These are phyloP conservation scores for Fusarium succisae DNA, from an alignment of 2,329 filamentous ascomycete genomes.

Conservation along the genomic window DNA sequence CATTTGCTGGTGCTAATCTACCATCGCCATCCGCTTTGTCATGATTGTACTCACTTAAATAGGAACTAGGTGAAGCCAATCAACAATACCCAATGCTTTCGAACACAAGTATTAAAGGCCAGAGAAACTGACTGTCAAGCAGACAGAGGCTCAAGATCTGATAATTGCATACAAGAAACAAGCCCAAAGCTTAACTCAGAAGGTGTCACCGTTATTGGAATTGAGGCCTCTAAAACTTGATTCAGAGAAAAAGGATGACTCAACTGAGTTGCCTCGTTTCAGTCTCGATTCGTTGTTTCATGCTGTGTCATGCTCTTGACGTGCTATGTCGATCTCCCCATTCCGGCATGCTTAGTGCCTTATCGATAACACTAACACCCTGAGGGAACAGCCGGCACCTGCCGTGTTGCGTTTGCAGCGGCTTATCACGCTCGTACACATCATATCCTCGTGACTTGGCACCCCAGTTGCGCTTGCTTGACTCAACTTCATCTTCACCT, in stretches of 20 bases:
- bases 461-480: conserved; percentile 12
- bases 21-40: background rate
- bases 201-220: background rate
- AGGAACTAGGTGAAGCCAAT: background rate
- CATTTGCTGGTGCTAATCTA: background rate
- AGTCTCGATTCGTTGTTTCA: conserved; percentile 14
- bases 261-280: conserved; percentile 8
- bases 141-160: background rate
- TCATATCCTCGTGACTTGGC: conserved; percentile 44
- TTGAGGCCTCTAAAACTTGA: background rate
- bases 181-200: background rate
- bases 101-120: background rate
- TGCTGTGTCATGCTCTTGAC: conserved; percentile 8
- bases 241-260: background rate
- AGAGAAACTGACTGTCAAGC: background rate
- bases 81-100: background rate
- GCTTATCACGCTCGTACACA: conserved; percentile 44
- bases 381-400: conserved; percentile 32
- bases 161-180: background rate
- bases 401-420: conserved; percentile 19
- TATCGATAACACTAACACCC: conserved; percentile 27
- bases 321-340: conserved; percentile 20
- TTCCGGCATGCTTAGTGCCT: conserved; percentile 4
- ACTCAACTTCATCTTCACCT: conserved; percentile 19
- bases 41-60: background rate